Percentiles rank a stretch among this genome's conserved stretches.
Conservation (phyloP, 1,139 yeast species). For the Taphrina deformans region DNA sequence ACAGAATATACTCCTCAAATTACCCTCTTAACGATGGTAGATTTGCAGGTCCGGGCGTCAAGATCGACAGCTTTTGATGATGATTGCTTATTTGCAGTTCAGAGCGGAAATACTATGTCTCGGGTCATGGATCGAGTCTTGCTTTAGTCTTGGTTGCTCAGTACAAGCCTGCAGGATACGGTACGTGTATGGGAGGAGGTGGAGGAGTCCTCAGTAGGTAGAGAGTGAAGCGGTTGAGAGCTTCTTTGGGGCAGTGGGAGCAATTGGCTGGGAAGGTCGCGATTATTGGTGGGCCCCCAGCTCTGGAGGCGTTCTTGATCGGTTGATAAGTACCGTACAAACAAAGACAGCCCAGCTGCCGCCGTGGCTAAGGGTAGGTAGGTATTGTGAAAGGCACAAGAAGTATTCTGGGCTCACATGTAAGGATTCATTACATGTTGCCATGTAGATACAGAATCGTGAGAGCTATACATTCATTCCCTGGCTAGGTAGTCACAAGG, state of each 20-base stretch:
- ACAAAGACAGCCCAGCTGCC: not conserved
- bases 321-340: not conserved
- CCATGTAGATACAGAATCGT: too few relatives aligned
- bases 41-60: slow-evolving; percentile 10
- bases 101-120: not conserved
- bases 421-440: too few relatives aligned
- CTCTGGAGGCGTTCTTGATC: not conserved
- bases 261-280: not conserved
- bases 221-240: not conserved
- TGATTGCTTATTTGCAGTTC: not conserved
- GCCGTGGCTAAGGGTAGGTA: not conserved
- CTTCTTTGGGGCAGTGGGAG: slow-evolving; percentile 13
- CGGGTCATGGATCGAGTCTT: not conserved
- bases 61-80: not conserved
- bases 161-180: not conserved
- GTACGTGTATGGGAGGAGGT: slow-evolving; percentile 4
- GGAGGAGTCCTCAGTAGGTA: not conserved
- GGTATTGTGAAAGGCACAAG: too few relatives aligned
- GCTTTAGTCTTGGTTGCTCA: not conserved
- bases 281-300: not conserved
- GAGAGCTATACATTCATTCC: too few relatives aligned
- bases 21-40: not conserved
- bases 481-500: too few relatives aligned
- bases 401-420: too few relatives aligned
- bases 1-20: not conserved